Evolutionary conservation across 2,329 filamentous ascomycete species (phyloP), one percentile per base, ranked within the genome.

Genomic region (Nannizziopsis arthrosporioides): DNA sequence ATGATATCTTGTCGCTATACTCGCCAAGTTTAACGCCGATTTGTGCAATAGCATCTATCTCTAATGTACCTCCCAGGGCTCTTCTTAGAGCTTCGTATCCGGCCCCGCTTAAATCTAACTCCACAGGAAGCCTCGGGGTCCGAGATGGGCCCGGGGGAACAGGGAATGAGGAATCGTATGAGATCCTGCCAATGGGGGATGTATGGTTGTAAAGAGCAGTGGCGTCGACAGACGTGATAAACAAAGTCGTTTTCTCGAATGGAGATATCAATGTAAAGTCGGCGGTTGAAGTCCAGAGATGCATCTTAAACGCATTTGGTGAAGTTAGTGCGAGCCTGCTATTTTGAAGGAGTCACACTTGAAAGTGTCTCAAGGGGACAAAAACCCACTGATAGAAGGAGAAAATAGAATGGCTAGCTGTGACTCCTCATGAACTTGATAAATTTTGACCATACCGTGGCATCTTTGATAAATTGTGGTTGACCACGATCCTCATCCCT

Each of bases 251-350:
- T 50, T 80, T 71, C 36, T 72, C 68, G 7, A 96, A 71, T 0
- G 92, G 92, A 0, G 89, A 95, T 35, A 81, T 74, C 17, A 96
- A 74, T 0, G 78, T 81, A 64, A 98, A 95, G 0, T 82, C 80
- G 2, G 90, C 90, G 0, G 87, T 88, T 0, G 87, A 94, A 12
- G 85, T 84, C 53, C 92, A 75, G 45, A 96, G 67, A 67, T 96
- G 88, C 66, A 98, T 73, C 63, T 65, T 49, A 32, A 42, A 36
- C 45, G 14, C 41, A 19, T 41, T 19, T 19, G 12, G 38, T 22
- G n/a, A 18, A 5, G 36, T 40, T 19, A 41, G 31, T 22, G n/a
- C 15, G 12, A 34, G 15, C 19, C 11, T 14, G 3, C 22, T 27
- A 4, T 27, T 27, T 27, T 27, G 22, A 35, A 39, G 5, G 22